Percentiles rank a stretch among this genome's conserved stretches.
These are phyloP conservation scores for Coffea eugenioides DNA, from an alignment of 257 asterid species.

Conservation along the genomic window DNA sequence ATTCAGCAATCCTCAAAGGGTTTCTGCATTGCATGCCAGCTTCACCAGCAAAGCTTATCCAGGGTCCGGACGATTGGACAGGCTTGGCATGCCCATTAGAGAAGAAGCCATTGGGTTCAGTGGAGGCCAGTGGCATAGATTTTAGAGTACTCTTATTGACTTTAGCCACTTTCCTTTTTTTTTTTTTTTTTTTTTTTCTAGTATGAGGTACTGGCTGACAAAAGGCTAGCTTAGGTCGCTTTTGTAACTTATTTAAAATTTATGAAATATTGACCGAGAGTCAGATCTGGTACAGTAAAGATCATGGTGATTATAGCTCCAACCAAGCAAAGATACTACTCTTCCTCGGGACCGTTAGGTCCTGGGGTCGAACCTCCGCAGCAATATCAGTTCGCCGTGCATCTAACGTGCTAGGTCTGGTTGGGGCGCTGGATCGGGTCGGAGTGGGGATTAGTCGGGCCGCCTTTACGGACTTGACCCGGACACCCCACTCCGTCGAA, in stretches of 20 bases:
- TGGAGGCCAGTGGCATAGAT: slow-evolving; percentile 55
- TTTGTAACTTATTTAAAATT: not conserved
- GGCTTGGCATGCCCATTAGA: slow-evolving; percentile 66
- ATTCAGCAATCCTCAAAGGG: slow-evolving; percentile 32
- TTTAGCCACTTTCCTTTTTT: not conserved
- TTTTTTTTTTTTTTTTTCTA: not conserved
- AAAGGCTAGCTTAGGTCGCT: not conserved
- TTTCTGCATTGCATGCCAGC: slow-evolving; percentile 34
- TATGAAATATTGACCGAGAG: not conserved
- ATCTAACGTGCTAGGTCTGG: too few relatives aligned
- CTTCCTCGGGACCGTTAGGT: too few relatives aligned
- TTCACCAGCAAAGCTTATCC: slow-evolving; percentile 65
- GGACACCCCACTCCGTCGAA: too few relatives aligned
- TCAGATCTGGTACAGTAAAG: not conserved
- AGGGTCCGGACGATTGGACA: slow-evolving; percentile 75
- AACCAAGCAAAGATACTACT: not conserved
- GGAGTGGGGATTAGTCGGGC: too few relatives aligned
- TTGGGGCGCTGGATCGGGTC: too few relatives aligned
- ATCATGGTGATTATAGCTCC: not conserved
- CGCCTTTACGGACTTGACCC: too few relatives aligned
- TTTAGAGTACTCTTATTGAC: slow-evolving; percentile 15
- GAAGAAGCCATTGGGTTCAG: slow-evolving; percentile 45
- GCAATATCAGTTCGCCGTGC: too few relatives aligned
- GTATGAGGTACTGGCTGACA: not conserved
- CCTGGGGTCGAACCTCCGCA: too few relatives aligned